phyloP scores from a whole-genome alignment of 441 rosid species.

The Populus hybrid region DNA sequence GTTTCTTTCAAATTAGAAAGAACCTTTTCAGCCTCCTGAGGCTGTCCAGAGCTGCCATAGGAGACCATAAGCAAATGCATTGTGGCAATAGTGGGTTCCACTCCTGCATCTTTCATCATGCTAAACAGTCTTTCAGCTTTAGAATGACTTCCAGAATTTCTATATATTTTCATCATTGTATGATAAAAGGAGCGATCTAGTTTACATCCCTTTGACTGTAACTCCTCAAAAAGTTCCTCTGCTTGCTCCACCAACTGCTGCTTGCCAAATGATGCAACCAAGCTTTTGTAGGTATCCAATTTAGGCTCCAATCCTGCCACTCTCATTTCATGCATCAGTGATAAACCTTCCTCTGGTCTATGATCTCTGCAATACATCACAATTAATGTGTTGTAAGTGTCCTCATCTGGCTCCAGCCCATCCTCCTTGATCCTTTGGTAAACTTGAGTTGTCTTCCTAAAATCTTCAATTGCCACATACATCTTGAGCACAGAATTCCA shows the following conservation, averaged over 20 bases:
- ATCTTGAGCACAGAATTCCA: constrained; percentile 89
- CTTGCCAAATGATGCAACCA: constrained; percentile 88
- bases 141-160: constrained; percentile 65
- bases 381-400: constrained; percentile 78
- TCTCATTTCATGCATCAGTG: constrained; percentile 81
- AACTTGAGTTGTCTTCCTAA: constrained; percentile 62
- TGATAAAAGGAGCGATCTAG: constrained; percentile 91
- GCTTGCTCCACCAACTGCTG: constrained; percentile 65
- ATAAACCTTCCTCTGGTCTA: constrained; percentile 81
- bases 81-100: constrained; percentile 77
- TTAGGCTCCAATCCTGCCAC: constrained; percentile 64
- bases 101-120: constrained; percentile 81
- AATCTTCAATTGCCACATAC: constrained; percentile 74
- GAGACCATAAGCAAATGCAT: constrained; percentile 97
- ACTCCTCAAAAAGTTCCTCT: constrained; percentile 71
- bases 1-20: constrained; percentile 67
- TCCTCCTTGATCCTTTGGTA: constrained; percentile 70
- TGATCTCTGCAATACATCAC: constrained; percentile 88
- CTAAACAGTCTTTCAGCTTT: constrained; percentile 71
- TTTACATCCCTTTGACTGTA: constrained; percentile 62
- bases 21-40: constrained; percentile 86
- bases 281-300: constrained; percentile 86
- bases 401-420: constrained; percentile 79
- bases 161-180: constrained; percentile 84
- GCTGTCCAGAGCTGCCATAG: constrained; percentile 84